Conservation (phyloP, 1,284 basidiomycete species). For the Wolfiporia cocos region DNA sequence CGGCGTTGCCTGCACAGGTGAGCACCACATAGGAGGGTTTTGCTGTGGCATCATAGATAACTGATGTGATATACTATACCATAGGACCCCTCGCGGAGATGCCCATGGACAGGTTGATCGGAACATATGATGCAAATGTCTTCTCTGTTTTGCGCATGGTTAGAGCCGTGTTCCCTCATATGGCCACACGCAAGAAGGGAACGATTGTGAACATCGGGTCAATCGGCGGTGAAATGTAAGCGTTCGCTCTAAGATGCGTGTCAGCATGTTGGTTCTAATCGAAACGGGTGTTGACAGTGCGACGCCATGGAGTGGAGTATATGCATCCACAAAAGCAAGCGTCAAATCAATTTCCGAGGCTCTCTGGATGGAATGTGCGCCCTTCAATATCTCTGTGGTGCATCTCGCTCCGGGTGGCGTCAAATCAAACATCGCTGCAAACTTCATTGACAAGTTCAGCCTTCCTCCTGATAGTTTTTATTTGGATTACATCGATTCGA, state of each 20-base stretch:
- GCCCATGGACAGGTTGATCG: conserved; percentile 42
- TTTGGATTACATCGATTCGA: conserved; percentile 33
- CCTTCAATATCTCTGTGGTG: conserved; percentile 52
- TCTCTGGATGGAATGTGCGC: conserved; percentile 63
- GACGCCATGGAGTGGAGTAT: conserved; percentile 66
- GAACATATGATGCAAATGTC: conserved; percentile 57
- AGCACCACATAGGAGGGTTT: conserved; percentile 23
- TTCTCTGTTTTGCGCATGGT: conserved; percentile 56
- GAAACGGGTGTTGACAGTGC: too few species aligned
- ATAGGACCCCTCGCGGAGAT: conserved; percentile 64
- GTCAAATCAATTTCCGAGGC: conserved; percentile 54
- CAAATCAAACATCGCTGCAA: conserved; percentile 47
- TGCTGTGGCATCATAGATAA: too few species aligned
- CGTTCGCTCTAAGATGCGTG: too few species aligned
- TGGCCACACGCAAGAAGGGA: conserved; percentile 57
- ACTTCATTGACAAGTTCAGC: background rate
- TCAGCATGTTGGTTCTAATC: too few species aligned
- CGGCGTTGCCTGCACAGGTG: too few species aligned
- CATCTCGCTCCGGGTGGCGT: conserved; percentile 54
- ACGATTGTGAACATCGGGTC: conserved; percentile 73
- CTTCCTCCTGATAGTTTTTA: conserved; percentile 42
- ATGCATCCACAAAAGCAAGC: conserved; percentile 64
- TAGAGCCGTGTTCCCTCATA: conserved; percentile 63
- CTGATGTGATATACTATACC: too few species aligned
- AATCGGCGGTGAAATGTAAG: conserved; percentile 53